Evolutionary conservation across 2,329 filamentous ascomycete genomes (phyloP), one percentile per base, ranked within the genome.

Genomic region (Drechslerella dactyloides): DNA sequence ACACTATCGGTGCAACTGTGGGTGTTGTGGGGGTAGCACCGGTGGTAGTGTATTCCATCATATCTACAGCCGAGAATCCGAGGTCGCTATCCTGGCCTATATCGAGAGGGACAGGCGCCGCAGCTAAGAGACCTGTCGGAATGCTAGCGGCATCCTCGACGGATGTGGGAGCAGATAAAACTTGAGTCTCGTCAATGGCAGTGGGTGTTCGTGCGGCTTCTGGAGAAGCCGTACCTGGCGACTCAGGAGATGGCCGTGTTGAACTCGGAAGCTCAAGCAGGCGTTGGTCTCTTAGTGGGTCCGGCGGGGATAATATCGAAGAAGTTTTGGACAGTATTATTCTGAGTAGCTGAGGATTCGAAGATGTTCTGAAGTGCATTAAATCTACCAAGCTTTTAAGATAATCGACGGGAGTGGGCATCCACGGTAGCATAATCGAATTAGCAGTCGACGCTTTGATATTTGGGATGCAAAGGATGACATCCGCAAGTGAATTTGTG

Each of bases 401-500:
- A 23, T 72, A 72, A 23, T 72, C 68, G 17, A 64, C 40, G 8
- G 68, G 68, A 0, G 68, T 72, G 1, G 59, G 68, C 8, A 42
- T 13, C 61, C 68, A 65, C 15, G 60, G 23, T 1, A 37, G 37
- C 7, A 58, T 15, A 33, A 30, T 27, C 33, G 50, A n/a, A 13
- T 27, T 11, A n/a, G 60, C n/a, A 21, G 19, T 46, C 5, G 59
- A 50, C 11, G 57, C 2, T 35, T 72, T 72, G 50, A 65, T 50
- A 30, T 72, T 64, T 13, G 68, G 68, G 21, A 72, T 55, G 21
- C 68, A 72, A 19, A 72, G 68, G 7, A 72, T 72, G 11, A 72
- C 68, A 57, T 72, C 68, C 13, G 68, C 68, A n/a, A 72, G 55
- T 2, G 68, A 72, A 21, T 72, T 72, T 44, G 68, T 72, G 10